These are phyloP conservation scores for Ceratobasidium sp. DNA, from an alignment of 1,284 basidiomycete species.

Conservation along the genomic window DNA sequence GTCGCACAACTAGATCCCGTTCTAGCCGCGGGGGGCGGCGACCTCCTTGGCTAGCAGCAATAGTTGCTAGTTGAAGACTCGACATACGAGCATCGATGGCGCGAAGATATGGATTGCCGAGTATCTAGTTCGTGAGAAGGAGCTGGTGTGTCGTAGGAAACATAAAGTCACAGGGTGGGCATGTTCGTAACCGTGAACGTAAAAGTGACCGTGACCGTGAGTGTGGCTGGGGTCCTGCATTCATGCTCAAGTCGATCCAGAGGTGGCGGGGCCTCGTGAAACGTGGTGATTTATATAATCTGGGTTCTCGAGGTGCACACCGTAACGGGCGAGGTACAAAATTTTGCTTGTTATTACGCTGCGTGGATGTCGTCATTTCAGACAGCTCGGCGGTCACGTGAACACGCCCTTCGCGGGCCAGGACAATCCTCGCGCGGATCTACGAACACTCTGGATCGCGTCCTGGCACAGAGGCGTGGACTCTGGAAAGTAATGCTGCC, in stretches of 20 bases:
- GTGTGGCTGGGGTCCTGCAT: conserved; percentile 66
- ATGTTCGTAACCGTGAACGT: conserved; percentile 93
- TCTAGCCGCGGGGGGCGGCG: conserved; percentile 84
- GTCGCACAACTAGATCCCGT: conserved; percentile 82
- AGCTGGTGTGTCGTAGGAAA: conserved; percentile 93
- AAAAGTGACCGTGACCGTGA: conserved; percentile 83
- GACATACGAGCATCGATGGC: conserved; percentile 55
- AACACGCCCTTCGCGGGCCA: no score
- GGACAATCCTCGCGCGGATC: no score
- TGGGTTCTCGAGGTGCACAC: conserved; percentile 56
- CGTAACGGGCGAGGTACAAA: conserved; percentile 57
- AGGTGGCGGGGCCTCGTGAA: conserved; percentile 63
- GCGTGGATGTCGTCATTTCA: conserved; percentile 60
- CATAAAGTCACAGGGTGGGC: conserved; percentile 88
- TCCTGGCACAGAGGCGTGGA: no score
- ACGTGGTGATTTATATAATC: conserved; percentile 78
- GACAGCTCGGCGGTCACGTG: no score
- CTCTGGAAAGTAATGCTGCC: no score
- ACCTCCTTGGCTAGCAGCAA: conserved; percentile 94
- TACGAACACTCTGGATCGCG: no score
- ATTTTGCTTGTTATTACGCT: conserved; percentile 38
- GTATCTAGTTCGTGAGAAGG: conserved; percentile 52
- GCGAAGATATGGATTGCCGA: conserved; percentile 47
- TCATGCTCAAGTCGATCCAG: conserved; percentile 68
- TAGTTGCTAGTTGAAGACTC: conserved; percentile 87